These are phyloP conservation scores for Pascua guehoae DNA, from an alignment of 1,284 basidiomycete genomes.

Conservation along the genomic window DNA sequence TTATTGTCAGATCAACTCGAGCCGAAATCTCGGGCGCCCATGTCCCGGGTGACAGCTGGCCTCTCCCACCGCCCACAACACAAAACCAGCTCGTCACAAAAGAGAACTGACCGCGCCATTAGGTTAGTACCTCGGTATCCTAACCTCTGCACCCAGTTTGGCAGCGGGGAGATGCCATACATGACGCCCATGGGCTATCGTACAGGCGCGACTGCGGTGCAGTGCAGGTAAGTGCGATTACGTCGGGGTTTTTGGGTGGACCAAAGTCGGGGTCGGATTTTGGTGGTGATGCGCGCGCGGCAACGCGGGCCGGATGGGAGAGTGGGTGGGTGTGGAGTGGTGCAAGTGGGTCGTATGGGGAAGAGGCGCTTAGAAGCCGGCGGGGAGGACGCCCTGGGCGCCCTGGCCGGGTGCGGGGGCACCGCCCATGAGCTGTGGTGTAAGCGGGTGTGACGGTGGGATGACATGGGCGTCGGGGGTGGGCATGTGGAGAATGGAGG, in stretches of 20 bases:
- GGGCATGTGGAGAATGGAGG: too few relatives aligned
- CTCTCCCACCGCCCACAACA: too few relatives aligned
- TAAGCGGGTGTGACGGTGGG: too few relatives aligned
- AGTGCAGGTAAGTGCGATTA: not conserved
- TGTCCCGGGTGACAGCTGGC: too few relatives aligned
- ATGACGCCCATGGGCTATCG: constrained; percentile 10
- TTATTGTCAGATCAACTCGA: too few relatives aligned
- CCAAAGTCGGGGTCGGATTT: not conserved
- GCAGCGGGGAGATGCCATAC: constrained; percentile 17
- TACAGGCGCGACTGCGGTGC: constrained; percentile 7
- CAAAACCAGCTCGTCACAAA: too few relatives aligned
- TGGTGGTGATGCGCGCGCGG: not conserved
- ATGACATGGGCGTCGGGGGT: too few relatives aligned
- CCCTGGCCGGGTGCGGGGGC: constrained; percentile 3
- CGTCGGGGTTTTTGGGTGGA: not conserved
- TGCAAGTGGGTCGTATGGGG: not conserved
- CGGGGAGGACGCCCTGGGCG: constrained; percentile 12
- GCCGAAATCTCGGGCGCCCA: too few relatives aligned
- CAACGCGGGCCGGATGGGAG: not conserved
- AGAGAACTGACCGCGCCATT: too few relatives aligned
- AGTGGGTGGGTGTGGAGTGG: not conserved
- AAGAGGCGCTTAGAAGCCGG: constrained; percentile 16
- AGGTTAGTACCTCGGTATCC: too few relatives aligned
- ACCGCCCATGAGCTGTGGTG: constrained; percentile 16
- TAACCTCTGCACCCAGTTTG: too few relatives aligned